Evolutionary conservation across 805 yeast species (phyloP), one percentile per base, ranked within the genome.

Genomic region (Nakazawaea sp.): DNA sequence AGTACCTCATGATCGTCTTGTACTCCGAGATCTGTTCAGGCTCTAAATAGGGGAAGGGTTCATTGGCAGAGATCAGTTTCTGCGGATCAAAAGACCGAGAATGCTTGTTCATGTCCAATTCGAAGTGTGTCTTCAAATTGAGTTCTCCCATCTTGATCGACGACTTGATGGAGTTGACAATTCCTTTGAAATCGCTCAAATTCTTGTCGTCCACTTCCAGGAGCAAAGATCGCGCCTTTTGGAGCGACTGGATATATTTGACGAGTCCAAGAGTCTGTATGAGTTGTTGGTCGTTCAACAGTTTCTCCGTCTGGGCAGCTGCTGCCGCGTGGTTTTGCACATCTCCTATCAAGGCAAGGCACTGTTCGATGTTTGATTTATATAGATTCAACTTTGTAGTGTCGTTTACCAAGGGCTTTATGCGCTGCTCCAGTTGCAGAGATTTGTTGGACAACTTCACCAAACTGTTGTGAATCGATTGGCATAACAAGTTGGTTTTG

Each of bases 371-470:
- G 45, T 79, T 80, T 28, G 60, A 54, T 47, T 77, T 79, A 44
- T 75, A 68, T 1, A 66, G 55, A 27, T 73, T 74, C 40, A 81
- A 55, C 38, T 66, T 62, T 45, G 74, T 75, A 34, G 83, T 81
- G 40, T 76, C 75, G 6, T 70, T 66, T 27, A 83, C 66, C 32
- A 86, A 74, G 1, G 97, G 96, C 34, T 75, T 72, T 47, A 90
- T 75, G 18, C 83, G 68, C 21, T 60, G 57, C 41, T 78, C 75
- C 1, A 90, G 81, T 17, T 66, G 64, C 18, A 64, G 52, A 5
- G 88, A 69, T 36, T 69, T 70, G 21, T 55, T 55, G 5, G 78
- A 66, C 37, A 88, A 70, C 33, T 61, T 64, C 21, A 56, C 62
- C 29, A 86, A 62, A 2, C 86, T 76, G 19, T 59, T 58, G 9